These are phyloP conservation scores for Kwoniella mangroviensis DNA, from an alignment of 768 basidiomycete species.

Conservation along the genomic window DNA sequence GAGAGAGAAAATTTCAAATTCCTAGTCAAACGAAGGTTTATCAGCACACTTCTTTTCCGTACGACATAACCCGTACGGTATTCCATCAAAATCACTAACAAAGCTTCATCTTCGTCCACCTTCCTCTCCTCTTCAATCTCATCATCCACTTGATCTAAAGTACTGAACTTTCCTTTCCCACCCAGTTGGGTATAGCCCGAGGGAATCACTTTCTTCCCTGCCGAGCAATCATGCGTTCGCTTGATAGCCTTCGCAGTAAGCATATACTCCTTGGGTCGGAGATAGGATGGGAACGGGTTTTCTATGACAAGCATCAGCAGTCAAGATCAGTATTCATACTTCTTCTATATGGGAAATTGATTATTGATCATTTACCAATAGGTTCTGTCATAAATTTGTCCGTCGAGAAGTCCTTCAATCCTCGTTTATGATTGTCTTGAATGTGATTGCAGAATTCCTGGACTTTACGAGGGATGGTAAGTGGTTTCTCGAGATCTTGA, in stretches of 20 bases:
- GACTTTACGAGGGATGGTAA: background rate
- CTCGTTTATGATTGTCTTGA: background rate
- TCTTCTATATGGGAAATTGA: background rate
- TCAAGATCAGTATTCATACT: background rate
- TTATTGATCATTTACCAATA: background rate
- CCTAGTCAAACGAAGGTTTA: background rate
- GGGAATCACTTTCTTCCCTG: background rate
- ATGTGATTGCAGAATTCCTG: background rate
- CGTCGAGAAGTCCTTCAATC: background rate
- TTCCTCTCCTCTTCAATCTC: conserved; percentile 17
- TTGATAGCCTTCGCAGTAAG: conserved; percentile 16
- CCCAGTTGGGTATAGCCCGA: background rate
- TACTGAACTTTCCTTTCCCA: conserved; percentile 5
- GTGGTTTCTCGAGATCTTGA: background rate
- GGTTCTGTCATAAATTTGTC: background rate
- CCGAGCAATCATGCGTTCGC: background rate
- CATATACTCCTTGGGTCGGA: background rate
- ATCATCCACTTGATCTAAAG: background rate
- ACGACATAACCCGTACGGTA: too few relatives aligned
- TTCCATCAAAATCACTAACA: background rate
- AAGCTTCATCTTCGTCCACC: background rate
- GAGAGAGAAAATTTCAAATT: background rate
- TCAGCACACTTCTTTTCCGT: too few relatives aligned
- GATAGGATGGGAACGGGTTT: background rate
- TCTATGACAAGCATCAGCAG: background rate